Conservation (phyloP, 768 basidiomycete species). For the Tephrocybe rancida region DNA sequence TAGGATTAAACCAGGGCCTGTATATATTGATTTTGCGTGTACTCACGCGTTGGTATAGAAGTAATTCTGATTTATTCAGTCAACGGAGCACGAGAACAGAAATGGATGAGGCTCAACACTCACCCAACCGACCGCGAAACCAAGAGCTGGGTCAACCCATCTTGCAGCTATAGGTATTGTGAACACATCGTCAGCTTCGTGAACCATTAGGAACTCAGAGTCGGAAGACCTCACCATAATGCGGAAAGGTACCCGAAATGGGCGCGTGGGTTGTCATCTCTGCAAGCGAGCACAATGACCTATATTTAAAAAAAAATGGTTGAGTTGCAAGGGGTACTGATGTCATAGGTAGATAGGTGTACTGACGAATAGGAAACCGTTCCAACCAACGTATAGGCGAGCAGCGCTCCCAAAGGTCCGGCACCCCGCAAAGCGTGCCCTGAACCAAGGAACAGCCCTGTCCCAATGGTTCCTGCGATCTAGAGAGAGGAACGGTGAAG, state of each 20-base stretch:
- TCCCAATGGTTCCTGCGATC: slow-evolving; percentile 79
- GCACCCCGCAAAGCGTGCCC: slow-evolving; percentile 60
- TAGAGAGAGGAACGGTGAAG: slow-evolving; percentile 18
- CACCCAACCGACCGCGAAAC: slow-evolving; percentile 61
- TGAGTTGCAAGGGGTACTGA: not conserved
- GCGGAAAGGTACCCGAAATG: slow-evolving; percentile 77
- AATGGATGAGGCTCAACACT: slow-evolving; percentile 17
- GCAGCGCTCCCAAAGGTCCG: slow-evolving; percentile 67
- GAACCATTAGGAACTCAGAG: too few relatives aligned
- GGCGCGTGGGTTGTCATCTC: slow-evolving; percentile 83
- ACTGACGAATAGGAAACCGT: slow-evolving; percentile 66
- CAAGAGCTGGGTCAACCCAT: slow-evolving; percentile 62
- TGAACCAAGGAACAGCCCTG: slow-evolving; percentile 74
- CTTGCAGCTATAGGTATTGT: slow-evolving; percentile 39
- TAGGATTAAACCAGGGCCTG: not conserved
- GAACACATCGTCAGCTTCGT: too few relatives aligned
- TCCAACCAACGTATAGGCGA: slow-evolving; percentile 66
- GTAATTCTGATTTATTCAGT: slow-evolving; percentile 34
- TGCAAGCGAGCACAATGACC: slow-evolving; percentile 65
- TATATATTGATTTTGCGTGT: not conserved
- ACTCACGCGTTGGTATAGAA: slow-evolving; percentile 44
- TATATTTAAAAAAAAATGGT: slow-evolving; percentile 18
- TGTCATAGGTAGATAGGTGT: not conserved
- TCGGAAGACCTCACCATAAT: slow-evolving; percentile 46
- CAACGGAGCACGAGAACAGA: slow-evolving; percentile 1